Evolutionary conservation across 2,329 filamentous ascomycete species (phyloP), one percentile per base, ranked within the genome.

Genomic region (Hymenoscyphus scutula): DNA sequence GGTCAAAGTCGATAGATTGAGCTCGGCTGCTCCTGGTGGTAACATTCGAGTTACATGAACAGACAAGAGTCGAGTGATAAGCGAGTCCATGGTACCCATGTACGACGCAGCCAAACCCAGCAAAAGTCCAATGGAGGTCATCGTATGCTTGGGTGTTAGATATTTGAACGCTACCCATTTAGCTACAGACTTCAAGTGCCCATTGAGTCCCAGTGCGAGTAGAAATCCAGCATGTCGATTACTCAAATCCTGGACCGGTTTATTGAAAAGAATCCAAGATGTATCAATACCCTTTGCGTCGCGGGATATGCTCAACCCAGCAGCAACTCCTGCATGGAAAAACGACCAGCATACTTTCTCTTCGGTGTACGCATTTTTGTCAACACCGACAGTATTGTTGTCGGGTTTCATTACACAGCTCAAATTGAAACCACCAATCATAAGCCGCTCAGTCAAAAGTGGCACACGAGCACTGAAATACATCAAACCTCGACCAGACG

Each of bases 161-260:
- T 99, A 99, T 73, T 97, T 98, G 83, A 98, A 99, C 8, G 93
- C 94, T 53, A 99, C 89, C 94, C 95, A 99, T 78, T 98, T 98
- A 2, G 95, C 95, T 30, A 99, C 84, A 7, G 87, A 89, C 69
- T 91, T 95, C n/a, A 99, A 80, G 77, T 99, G 96, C 0, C 95
- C 96, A 70, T 97, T 97, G 27, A 99, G 80, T 3, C 95, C 95
- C 4, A 99, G 81, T 4, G 92, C 95, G 0, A 99, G 82, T 53
- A 99, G 78, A 67, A 99, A 95, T 0, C 95, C 95, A 32, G 95
- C 96, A 75, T 99, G 95, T n/a, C 95, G 86, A 73, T 98, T 97
- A 66, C 90, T 97, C 15, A 97, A 82, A 59, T 99, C 95, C 41
- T 87, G 84, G 0, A 80, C 79, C 0, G 95, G 94, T 74, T 97